Conservation (phyloP, 768 basidiomycete genomes). For the Collybia mongolica region DNA sequence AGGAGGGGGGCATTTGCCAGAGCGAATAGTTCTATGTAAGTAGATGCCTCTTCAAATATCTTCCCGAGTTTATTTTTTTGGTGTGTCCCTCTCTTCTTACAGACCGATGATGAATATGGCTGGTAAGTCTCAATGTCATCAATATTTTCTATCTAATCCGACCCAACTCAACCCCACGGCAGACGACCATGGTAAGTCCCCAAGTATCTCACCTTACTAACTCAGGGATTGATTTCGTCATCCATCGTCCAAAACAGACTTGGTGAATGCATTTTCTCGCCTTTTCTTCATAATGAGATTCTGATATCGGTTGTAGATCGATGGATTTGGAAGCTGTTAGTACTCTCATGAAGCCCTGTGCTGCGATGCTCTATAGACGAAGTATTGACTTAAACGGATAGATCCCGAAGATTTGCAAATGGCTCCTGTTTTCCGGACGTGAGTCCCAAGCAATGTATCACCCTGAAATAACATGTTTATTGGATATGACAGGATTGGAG, state of each 20-base stretch:
- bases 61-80: constrained; percentile 1
- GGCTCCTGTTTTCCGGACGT: constrained; percentile 74
- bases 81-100: constrained; percentile 1
- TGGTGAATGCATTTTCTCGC: constrained; percentile 14
- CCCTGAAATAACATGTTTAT: background rate
- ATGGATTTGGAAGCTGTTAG: constrained; percentile 83
- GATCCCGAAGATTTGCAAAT: constrained; percentile 81
- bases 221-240: constrained; percentile 1
- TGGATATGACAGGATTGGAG: constrained; percentile 59
- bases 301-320: constrained; percentile 46
- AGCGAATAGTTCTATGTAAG: constrained; percentile 89
- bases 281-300: background rate
- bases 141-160: background rate
- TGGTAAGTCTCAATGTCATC: constrained; percentile 43
- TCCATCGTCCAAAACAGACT: constrained; percentile 11
- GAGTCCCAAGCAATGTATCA: constrained; percentile 11
- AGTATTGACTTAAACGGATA: constrained; percentile 17
- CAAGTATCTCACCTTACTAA: background rate
- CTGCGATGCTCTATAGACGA: background rate
- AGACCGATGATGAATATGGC: constrained; percentile 90
- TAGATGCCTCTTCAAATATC: constrained; percentile 12
- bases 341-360: constrained; percentile 6
- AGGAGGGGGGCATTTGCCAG: constrained; percentile 87
- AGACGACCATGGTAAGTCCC: constrained; percentile 78
- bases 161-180: background rate